Base-by-base conservation (phyloP, 106 monocot genomes). In the Amphibolis antarctica region DNA sequence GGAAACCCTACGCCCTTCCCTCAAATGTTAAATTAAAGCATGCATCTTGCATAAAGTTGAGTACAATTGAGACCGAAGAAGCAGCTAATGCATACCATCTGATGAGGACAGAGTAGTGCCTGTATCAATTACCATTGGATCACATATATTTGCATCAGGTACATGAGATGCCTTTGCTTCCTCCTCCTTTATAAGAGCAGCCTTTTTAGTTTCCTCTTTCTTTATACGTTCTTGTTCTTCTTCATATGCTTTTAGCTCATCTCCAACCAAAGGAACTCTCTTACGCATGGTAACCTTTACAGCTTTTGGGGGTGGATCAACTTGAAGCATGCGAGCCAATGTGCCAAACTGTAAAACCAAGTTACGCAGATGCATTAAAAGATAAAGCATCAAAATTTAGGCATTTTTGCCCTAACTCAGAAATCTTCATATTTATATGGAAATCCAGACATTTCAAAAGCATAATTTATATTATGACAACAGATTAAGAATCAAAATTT, bases 321-420 rank as follows among this genome's bases (percentile, higher is more conserved):
- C 96, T 82, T 96, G 90, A 74, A 96, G 90, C 96, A 96, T 96
- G 46, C 96, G 89, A 54, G 96, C 90, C 31, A 96, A 77, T 23
- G 96, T 90, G 25, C 96, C 90, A 86, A 96, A 96, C 96, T 96
- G 67, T 28, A 72, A 55, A 36, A 28, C 21, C 12, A 42, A 19
- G 31, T 42, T 9, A 0, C 21, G 21, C 26, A 57, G 1, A 57
- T 57, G 25, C 28, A 57, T 26, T 57, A 7, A 36, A n/a, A n/a
- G n/a, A 36, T 36, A 36, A 36, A 36, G 36, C 36, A 36, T 36
- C 36, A 36, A 36, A 36, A 2, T 36, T 36, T 2, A 7, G 36
- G 7, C 36, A 36, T 36, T 7, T 36, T 36, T 36, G 2, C 7
- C 2, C 36, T 36, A 36, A 36, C 7, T 36, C 36, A 36, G 36